Base-by-base conservation (phyloP, 768 basidiomycete genomes). In the Favolaschia claudopus region DNA sequence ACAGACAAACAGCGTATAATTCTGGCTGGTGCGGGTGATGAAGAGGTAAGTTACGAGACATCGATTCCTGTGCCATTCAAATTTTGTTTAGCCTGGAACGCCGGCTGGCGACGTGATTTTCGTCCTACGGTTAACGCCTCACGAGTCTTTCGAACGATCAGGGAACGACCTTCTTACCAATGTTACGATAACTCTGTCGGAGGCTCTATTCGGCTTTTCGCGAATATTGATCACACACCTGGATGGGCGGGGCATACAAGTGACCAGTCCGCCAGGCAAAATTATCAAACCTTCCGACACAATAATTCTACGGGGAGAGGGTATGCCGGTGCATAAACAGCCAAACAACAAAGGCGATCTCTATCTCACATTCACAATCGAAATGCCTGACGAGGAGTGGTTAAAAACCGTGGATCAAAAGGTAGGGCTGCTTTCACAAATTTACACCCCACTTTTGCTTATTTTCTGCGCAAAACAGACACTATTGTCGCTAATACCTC, bases 171-270 rank as follows among this genome's bases (percentile, higher is more conserved):
- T 99, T 29, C 79, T 92, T 34, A 87, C 92, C 3, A 87, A 84
- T 29, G 85, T 95, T 55, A 87, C 88, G 42, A 89, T 99, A 55
- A 96, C 94, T 1, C 80, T 99, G 27, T 96, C 95, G 10, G 96
- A 99, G 75, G 93, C 95, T 4, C 83, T 99, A 10, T 83, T 97
- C 50, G 96, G 96, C n/a, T 96, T 99, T 77, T 92, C 89, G 43
- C 87, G 96, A 25, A 89, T 98, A 61, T 76, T 97, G 22, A 78
- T 99, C 55, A 92, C 89, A 7, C 96, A 99, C 72, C 81, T 99
- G 28, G 96, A 99, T 69, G 95, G 95, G 10, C 86, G 95, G 14
- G 95, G 95, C n/a, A 82, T 98, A 48, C 86, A 85, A 33, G 85
- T 97, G 13, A 76, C 86, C 0, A 89, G 85, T 63, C 92, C 92